Base-by-base conservation (phyloP, 129 eudicot species). In the Erigeron canadensis region DNA sequence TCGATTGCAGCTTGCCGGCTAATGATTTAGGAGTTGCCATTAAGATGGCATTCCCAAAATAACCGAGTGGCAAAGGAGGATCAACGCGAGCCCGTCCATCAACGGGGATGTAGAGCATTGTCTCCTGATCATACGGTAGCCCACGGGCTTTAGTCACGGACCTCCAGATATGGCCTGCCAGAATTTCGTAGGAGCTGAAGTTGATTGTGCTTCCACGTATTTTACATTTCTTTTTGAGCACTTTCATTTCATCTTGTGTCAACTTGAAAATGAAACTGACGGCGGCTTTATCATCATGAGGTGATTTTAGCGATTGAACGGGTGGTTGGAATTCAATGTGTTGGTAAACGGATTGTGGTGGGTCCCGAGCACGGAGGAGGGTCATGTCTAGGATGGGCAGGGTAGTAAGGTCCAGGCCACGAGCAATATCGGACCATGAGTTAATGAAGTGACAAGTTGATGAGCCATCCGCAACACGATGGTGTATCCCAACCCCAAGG, bases 311-410 rank as follows among this genome's bases (percentile, higher is more conserved):
- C 8, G 3, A 5, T 61, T 10, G 67, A 38, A 16, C 9, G 19
- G 43, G 44, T 4, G 43, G 44, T 4, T 61, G 18, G 21, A 5
- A 61, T 2, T 61, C 67, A 4, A 12, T 10, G 19, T 61, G 67
- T 21, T 61, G 2, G 18, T 13, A 61, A 10, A 61, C 43, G 3
- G 67, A 19, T 34, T 1, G 67, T 61, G 46, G 67, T 7, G 46
- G 22, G 67, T 61, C 67, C 9, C 9, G 67, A 15, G 67, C 23
- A 61, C 46, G 67, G 67, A 61, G 46, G 9, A 61, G 42, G 19
- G 67, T 61, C 67, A 45, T 10, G 22, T 61, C 67, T 5, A n/a
- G 7, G 44, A 61, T 37, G 0, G 67, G 67, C 7, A 6, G 67
- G 4, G 6, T 8, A 10, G 67, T 6, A 10, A 61, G 9, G 19